A percentile compares a stretch with the other conserved stretches of the same genome.
phyloP scores from a whole-genome alignment of 768 basidiomycete genomes.

The Hericium erinaceus region DNA sequence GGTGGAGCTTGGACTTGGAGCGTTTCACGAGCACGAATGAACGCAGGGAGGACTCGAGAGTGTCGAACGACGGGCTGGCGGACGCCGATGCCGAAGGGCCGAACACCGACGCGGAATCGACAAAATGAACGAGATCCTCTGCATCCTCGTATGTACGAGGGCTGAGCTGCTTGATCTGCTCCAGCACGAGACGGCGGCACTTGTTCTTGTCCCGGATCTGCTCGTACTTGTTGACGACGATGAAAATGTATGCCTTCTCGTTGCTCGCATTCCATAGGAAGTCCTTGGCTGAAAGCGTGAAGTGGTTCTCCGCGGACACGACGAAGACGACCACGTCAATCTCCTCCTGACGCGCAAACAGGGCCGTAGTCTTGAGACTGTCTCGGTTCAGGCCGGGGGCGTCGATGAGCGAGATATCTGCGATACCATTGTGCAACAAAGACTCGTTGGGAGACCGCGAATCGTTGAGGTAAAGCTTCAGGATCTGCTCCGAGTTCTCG shows the following conservation, averaged over 20 bases:
- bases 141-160: constrained; percentile 90
- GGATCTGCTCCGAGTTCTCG: constrained; percentile 56
- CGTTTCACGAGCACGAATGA: constrained; percentile 96
- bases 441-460: constrained; percentile 70
- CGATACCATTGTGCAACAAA: constrained; percentile 88
- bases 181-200: constrained; percentile 79
- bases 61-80: constrained; percentile 67
- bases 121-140: constrained; percentile 93
- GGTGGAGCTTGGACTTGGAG: constrained; percentile 91
- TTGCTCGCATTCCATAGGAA: constrained; percentile 89
- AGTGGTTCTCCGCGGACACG: constrained; percentile 96
- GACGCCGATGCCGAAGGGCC: constrained; percentile 32
- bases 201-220: constrained; percentile 93
- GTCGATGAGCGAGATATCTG: constrained; percentile 97
- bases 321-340: constrained; percentile 99
- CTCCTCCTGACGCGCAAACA: constrained; percentile 94
- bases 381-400: constrained; percentile 97
- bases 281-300: constrained; percentile 91
- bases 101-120: constrained; percentile 61
- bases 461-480: constrained; percentile 88
- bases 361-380: constrained; percentile 85
- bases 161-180: constrained; percentile 88
- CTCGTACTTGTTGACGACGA: constrained; percentile 97
- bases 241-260: constrained; percentile 96
- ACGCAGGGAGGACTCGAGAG: constrained; percentile 82